These are phyloP conservation scores for Auricularia heimuer DNA, from an alignment of 768 basidiomycete species.

Conservation along the genomic window DNA sequence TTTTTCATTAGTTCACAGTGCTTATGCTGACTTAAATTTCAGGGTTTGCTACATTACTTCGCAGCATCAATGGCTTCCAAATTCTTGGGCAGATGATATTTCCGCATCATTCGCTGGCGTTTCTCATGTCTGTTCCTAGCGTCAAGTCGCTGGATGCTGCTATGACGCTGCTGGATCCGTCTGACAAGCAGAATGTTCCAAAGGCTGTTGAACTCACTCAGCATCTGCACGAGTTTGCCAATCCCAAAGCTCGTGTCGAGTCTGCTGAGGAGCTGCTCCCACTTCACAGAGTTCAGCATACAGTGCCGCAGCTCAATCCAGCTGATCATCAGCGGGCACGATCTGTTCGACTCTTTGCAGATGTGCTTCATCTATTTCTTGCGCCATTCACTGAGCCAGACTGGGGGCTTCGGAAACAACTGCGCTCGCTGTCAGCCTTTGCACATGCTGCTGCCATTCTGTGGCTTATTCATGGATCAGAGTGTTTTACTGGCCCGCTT, in stretches of 20 bases:
- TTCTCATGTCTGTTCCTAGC: not conserved
- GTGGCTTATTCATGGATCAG: slow-evolving; percentile 7
- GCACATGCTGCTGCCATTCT: not conserved
- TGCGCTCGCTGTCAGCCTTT: not conserved
- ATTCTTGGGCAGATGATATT: not conserved
- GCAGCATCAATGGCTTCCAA: not conserved
- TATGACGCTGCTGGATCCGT: slow-evolving; percentile 17
- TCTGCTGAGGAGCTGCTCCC: no score
- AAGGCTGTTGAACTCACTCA: slow-evolving; percentile 20
- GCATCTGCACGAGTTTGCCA: slow-evolving; percentile 5
- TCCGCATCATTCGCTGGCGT: not conserved
- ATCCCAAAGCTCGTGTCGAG: no score
- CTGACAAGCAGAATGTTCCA: slow-evolving; percentile 26
- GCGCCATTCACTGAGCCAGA: not conserved
- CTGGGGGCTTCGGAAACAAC: not conserved
- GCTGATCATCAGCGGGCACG: no score
- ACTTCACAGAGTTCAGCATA: no score
- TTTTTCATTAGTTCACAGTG: no score
- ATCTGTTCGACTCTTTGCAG: not conserved
- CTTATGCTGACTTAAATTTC: not conserved
- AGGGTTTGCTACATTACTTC: not conserved
- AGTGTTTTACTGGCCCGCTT: slow-evolving; percentile 21
- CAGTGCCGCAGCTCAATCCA: no score
- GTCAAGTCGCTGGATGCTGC: not conserved
- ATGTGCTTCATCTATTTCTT: not conserved